These are phyloP conservation scores for Fomitopsis schrenkii DNA, from an alignment of 1,284 basidiomycete species.

Conservation along the genomic window DNA sequence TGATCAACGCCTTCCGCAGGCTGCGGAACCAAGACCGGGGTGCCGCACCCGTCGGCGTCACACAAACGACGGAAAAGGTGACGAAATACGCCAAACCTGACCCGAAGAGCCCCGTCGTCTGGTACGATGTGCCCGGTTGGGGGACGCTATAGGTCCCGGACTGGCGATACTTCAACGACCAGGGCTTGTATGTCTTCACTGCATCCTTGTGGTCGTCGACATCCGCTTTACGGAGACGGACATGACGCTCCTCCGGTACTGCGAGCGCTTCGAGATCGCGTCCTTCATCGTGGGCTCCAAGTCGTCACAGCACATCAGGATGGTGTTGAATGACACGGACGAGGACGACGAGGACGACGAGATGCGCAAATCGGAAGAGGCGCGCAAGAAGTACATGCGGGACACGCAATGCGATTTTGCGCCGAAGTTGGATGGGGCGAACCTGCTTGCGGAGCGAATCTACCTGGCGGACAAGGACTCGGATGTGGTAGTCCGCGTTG, in stretches of 20 bases:
- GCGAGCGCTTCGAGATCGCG: not conserved
- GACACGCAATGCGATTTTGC: conserved; percentile 1
- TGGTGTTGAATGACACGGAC: not conserved
- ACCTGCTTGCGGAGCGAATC: not conserved
- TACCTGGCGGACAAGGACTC: conserved; percentile 6
- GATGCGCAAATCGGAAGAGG: not conserved
- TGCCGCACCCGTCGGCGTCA: not conserved
- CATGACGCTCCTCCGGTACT: not conserved
- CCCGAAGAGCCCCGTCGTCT: not conserved
- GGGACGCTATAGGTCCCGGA: not conserved
- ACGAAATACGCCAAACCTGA: not conserved
- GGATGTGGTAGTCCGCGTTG: not conserved
- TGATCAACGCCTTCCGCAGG: conserved; percentile 6
- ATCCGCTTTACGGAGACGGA: not conserved
- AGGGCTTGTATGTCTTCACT: not conserved
- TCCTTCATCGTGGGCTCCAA: not conserved
- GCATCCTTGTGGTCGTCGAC: not conserved
- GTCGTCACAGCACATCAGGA: not conserved
- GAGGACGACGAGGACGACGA: not conserved
- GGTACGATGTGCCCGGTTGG: not conserved
- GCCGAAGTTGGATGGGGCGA: not conserved
- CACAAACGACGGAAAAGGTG: not conserved
- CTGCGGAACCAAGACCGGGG: not conserved
- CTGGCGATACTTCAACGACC: not conserved
- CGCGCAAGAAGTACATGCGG: not conserved